A percentile compares a stretch with the other conserved stretches of the same genome.
Conservation (phyloP, 345 rosid species). For the Gossypium anomalum region DNA sequence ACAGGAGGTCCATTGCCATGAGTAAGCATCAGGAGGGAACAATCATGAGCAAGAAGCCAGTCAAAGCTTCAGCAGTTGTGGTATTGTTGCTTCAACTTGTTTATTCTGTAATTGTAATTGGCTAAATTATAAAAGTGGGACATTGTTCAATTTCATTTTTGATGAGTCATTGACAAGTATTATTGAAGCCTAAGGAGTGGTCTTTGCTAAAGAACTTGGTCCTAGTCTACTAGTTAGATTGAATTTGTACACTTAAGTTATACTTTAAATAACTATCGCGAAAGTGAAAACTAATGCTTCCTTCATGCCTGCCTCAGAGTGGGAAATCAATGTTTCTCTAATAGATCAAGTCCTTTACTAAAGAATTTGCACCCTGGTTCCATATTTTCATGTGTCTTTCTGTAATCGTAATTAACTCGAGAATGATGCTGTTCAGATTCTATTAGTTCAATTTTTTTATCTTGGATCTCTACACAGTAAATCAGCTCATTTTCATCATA, state of each 20-base stretch:
- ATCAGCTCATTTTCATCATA: not conserved
- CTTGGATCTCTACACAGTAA: not conserved
- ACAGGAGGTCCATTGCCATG: slow-evolving; percentile 26
- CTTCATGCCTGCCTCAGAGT: not conserved
- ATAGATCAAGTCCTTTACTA: not conserved
- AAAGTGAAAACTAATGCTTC: not conserved
- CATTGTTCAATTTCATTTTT: not conserved
- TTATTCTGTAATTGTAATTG: not conserved
- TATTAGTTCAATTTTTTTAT: too few relatives aligned
- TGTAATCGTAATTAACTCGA: too few relatives aligned
- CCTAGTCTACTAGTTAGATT: not conserved
- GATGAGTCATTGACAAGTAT: not conserved
- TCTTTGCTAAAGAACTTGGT: not conserved
- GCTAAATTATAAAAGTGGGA: not conserved
- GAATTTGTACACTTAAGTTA: not conserved
- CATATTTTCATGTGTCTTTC: not conserved
- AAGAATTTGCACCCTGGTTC: not conserved
- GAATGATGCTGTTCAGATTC: too few relatives aligned
- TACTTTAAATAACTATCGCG: not conserved
- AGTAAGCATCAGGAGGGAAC: slow-evolving; percentile 23
- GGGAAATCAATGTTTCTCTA: not conserved
- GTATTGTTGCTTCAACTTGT: slow-evolving; percentile 21
- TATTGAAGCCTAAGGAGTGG: not conserved
- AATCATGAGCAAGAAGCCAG: slow-evolving; percentile 17
- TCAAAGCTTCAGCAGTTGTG: slow-evolving; percentile 34